A percentile compares a stretch with the other conserved stretches of the same genome.
These are phyloP conservation scores for Trichocladium uniseriatum DNA, from an alignment of 495 filamentous ascomycete species.

Conservation along the genomic window DNA sequence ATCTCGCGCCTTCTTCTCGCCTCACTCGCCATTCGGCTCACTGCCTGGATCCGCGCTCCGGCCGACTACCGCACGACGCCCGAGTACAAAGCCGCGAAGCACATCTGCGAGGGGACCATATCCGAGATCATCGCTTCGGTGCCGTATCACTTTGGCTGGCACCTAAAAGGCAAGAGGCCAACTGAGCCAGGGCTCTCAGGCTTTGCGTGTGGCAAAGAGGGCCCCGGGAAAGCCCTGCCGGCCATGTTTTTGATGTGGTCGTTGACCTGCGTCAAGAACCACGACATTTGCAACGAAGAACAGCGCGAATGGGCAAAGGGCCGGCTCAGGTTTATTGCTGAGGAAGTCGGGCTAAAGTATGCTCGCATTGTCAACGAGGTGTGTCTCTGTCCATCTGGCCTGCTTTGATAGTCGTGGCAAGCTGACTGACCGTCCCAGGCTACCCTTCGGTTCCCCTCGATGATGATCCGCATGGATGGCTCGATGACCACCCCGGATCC, in stretches of 20 bases:
- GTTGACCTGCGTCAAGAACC: slow-evolving; percentile 30
- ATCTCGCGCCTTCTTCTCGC: slow-evolving; percentile 36
- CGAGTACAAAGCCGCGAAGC: slow-evolving; percentile 37
- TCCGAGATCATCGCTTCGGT: slow-evolving; percentile 43
- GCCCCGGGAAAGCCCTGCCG: slow-evolving; percentile 34
- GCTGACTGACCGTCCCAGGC: slow-evolving; percentile 15
- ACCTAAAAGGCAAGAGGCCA: slow-evolving; percentile 16
- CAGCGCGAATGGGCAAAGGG: slow-evolving; percentile 38
- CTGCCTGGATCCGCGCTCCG: slow-evolving; percentile 40
- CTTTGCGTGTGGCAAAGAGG: slow-evolving; percentile 34
- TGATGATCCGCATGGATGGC: slow-evolving; percentile 38
- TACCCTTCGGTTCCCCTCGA: slow-evolving; percentile 40
- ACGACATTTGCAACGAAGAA: slow-evolving; percentile 36
- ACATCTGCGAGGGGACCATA: slow-evolving; percentile 34
- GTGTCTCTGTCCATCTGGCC: slow-evolving; percentile 3
- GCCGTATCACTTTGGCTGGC: slow-evolving; percentile 46
- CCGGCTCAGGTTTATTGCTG: slow-evolving; percentile 33
- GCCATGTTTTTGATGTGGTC: slow-evolving; percentile 33
- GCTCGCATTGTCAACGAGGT: slow-evolving; percentile 34
- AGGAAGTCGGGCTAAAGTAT: slow-evolving; percentile 36
- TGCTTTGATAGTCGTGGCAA: background rate
- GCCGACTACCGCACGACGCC: slow-evolving; percentile 43
- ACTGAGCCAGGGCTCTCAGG: slow-evolving; percentile 13
- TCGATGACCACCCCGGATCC: slow-evolving; percentile 15
- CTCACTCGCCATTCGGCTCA: slow-evolving; percentile 35